Evolutionary conservation across 345 rosid genomes (phyloP).

Genomic region (thale cress (Arabidopsis thaliana)): TAIR10.1 NC_003070.9:3044501-3045000

Average conservation of each 20-base stretch:
- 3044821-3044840: background rate
- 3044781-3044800: background rate
- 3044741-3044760: constrained; percentile 87
- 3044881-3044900: constrained; percentile 22
- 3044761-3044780: constrained; percentile 60
- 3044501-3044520: constrained; percentile 87
- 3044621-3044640: constrained; percentile 4
- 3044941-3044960: constrained; percentile 88
- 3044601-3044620: background rate
- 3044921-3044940: constrained; percentile 98
- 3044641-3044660: constrained; percentile 76
- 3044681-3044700: constrained; percentile 97
- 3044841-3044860: constrained; percentile 7
- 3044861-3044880: constrained; percentile 6
- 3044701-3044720: constrained; percentile 87
- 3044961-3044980: constrained; percentile 59
- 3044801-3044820: background rate
- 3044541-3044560: constrained; percentile 1
- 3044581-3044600: constrained; percentile 20
- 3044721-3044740: constrained; percentile 82
- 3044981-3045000: background rate
- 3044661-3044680: constrained; percentile 94
- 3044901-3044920: constrained; percentile 98
- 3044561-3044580: constrained; percentile 12
- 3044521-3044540: constrained; percentile 69